Conservation (phyloP, 345 rosid species). For the Euphorbia tirucalli region DNA sequence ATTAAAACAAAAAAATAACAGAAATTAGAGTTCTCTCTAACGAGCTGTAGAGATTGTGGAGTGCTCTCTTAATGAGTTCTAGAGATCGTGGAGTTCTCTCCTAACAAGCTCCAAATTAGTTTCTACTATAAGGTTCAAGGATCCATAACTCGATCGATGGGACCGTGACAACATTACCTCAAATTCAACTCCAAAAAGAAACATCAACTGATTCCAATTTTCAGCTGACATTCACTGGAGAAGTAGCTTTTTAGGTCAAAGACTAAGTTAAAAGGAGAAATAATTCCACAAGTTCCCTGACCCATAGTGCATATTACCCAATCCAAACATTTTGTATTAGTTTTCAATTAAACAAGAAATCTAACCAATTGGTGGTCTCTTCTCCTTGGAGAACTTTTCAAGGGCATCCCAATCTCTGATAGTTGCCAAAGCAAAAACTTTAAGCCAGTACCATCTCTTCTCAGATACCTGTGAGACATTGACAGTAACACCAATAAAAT, state of each 20-base stretch:
- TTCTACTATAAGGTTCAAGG: too few relatives aligned
- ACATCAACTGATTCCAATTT: not conserved
- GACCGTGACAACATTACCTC: too few relatives aligned
- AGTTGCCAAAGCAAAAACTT: slow-evolving; percentile 87
- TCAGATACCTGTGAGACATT: slow-evolving; percentile 62
- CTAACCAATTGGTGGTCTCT: slow-evolving; percentile 85
- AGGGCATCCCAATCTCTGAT: slow-evolving; percentile 89
- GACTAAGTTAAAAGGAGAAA: not conserved
- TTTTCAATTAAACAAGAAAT: not conserved
- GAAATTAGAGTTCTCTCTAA: too few relatives aligned
- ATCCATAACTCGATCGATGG: too few relatives aligned
- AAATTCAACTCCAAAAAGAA: too few relatives aligned
- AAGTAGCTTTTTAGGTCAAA: not conserved
- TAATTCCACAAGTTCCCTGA: not conserved
- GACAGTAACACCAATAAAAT: not conserved
- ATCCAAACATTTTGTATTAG: not conserved
- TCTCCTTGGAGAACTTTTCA: slow-evolving; percentile 93
- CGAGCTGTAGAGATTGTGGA: too few relatives aligned
- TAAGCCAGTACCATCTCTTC: slow-evolving; percentile 97
- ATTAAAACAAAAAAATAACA: too few relatives aligned
- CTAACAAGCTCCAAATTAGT: too few relatives aligned
- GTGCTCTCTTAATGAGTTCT: too few relatives aligned
- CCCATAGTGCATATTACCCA: not conserved
- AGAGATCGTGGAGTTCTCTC: too few relatives aligned
- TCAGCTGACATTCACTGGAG: not conserved